Evolutionary conservation across 441 rosid species (phyloP).

Genomic region (Arabidopsis hybrid): DNA sequence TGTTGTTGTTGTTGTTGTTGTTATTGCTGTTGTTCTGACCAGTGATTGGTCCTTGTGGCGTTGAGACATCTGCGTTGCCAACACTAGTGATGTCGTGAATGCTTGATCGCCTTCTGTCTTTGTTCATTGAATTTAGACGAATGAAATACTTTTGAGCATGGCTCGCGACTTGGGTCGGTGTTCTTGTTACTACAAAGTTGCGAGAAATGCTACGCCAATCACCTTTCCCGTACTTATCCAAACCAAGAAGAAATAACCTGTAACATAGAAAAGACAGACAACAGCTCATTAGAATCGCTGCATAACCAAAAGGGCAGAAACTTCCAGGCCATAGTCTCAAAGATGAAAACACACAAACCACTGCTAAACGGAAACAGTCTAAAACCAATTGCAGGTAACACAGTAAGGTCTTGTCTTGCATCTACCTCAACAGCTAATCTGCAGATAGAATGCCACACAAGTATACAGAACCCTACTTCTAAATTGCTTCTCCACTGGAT

Average conservation of each 20-base stretch:
- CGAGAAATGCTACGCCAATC: constrained; percentile 99
- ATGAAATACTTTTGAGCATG: constrained; percentile 97
- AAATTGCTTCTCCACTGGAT: constrained; percentile 11
- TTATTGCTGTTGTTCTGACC: constrained; percentile 67
- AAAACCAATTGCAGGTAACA: constrained; percentile 6
- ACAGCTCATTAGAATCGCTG: constrained; percentile 33
- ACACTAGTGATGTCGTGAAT: constrained; percentile 97
- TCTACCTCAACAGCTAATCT: constrained; percentile 13
- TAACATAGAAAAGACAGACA: constrained; percentile 24
- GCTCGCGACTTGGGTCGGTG: constrained; percentile 98
- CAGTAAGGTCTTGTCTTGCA: constrained; percentile 18
- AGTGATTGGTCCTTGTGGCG: constrained; percentile 89
- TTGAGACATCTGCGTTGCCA: constrained; percentile 71
- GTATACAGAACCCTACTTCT: not conserved
- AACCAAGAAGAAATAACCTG: constrained; percentile 96
- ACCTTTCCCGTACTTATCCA: constrained; percentile 97
- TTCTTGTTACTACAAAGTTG: constrained; percentile 94
- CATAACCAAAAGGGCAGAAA: not conserved
- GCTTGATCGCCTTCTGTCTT: constrained; percentile 96
- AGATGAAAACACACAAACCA: constrained; percentile 3
- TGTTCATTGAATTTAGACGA: constrained; percentile 90
- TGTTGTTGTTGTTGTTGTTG: constrained; percentile 21
- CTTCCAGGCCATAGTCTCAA: not conserved
- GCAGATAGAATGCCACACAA: not conserved
- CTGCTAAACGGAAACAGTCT: not conserved